Conservation (phyloP, 306 rosid genomes). For the Leucaena leucocephala region DNA sequence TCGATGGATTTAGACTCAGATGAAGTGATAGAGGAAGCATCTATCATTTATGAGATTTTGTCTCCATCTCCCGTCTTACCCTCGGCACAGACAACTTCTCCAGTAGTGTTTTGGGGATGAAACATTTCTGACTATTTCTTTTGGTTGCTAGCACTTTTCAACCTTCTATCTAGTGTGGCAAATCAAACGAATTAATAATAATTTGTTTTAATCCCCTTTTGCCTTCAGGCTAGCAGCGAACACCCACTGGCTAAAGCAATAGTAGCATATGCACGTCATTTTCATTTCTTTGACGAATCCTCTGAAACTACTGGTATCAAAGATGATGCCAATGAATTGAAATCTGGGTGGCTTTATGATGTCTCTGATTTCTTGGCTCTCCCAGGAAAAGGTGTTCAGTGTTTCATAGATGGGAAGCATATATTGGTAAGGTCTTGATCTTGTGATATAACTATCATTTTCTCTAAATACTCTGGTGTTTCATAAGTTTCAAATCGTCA, state of each 20-base stretch:
- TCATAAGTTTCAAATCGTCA: constrained; percentile 29
- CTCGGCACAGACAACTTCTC: constrained; percentile 13
- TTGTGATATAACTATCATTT: constrained; percentile 25
- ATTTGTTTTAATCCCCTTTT: constrained; percentile 21
- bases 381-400: constrained; percentile 87
- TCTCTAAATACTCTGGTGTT: constrained; percentile 17
- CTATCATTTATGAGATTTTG: background rate
- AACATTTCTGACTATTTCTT: constrained; percentile 1
- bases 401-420: constrained; percentile 67
- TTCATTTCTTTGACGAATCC: constrained; percentile 82
- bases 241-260: constrained; percentile 96
- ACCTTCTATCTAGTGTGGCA: constrained; percentile 14
- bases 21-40: constrained; percentile 19
- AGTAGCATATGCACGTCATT: constrained; percentile 86
- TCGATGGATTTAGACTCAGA: constrained; percentile 14
- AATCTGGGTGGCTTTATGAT: constrained; percentile 81
- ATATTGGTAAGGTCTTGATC: constrained; percentile 55
- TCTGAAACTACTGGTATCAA: constrained; percentile 50
- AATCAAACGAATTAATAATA: constrained; percentile 8
- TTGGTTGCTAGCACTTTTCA: constrained; percentile 25
- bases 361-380: constrained; percentile 77
- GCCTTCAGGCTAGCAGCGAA: constrained; percentile 88
- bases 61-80: constrained; percentile 18
- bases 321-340: constrained; percentile 47
- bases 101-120: constrained; percentile 20